A percentile compares a stretch with the other conserved stretches of the same genome.
Evolutionary conservation across 176 grass and related monocot genomes (phyloP).

Genomic region (Hordeum marinum): DNA sequence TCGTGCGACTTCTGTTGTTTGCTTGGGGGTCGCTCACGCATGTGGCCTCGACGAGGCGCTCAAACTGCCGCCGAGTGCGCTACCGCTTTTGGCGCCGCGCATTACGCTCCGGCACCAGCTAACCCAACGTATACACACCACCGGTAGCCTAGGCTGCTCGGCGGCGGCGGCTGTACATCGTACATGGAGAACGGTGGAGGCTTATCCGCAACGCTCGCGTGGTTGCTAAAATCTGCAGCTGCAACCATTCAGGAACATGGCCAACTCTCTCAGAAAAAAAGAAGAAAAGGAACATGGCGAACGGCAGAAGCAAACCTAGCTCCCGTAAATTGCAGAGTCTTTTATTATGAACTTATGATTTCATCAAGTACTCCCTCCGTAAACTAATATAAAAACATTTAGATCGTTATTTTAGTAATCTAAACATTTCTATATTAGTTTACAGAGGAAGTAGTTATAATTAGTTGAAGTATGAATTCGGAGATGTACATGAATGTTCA

Average conservation of each 20-base stretch:
- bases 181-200: neutral
- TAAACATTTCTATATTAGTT: too few relatives aligned
- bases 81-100: constrained; percentile 30
- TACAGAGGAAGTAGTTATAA: too few relatives aligned
- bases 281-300: neutral
- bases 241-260: neutral
- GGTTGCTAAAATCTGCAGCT: neutral
- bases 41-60: neutral
- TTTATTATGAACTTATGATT: too few relatives aligned
- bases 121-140: neutral
- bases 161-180: neutral
- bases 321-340: too few relatives aligned
- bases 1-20: neutral
- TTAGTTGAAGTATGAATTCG: too few relatives aligned
- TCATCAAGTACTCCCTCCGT: too few relatives aligned
- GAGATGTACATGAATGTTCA: too few relatives aligned
- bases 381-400: too few relatives aligned
- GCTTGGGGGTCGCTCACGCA: neutral
- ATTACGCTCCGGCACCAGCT: neutral
- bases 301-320: neutral
- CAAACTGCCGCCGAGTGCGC: neutral
- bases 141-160: neutral
- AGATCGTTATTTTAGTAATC: too few relatives aligned
- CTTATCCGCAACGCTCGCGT: neutral
- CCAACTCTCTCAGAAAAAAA: neutral